phyloP scores from a whole-genome alignment of 805 yeast species.

The Nakazawaea molendinolei region DNA sequence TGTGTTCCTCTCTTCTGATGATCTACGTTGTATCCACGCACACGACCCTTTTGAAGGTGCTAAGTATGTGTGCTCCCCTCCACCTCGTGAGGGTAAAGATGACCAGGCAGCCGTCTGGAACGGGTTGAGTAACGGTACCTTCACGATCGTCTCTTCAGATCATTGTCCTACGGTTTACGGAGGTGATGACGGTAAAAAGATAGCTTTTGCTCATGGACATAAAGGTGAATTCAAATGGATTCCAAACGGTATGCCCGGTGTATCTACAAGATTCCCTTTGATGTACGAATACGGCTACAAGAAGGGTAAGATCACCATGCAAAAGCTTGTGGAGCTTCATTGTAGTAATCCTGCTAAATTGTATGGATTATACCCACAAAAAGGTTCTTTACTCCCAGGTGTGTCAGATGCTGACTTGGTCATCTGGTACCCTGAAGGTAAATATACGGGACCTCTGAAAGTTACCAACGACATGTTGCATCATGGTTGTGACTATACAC shows the following conservation, averaged over 20 bases:
- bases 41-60: constrained; percentile 18
- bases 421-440: constrained; percentile 16
- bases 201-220: constrained; percentile 15
- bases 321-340: constrained; percentile 12
- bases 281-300: constrained; percentile 15
- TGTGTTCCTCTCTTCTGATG: constrained; percentile 14
- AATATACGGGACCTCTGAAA: constrained; percentile 10
- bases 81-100: constrained; percentile 14
- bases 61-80: constrained; percentile 17
- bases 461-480: constrained; percentile 13
- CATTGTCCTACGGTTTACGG: constrained; percentile 16
- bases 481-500: constrained; percentile 17
- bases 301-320: constrained; percentile 11
- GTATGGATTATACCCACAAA: constrained; percentile 12
- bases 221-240: constrained; percentile 16
- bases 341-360: constrained; percentile 13
- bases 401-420: constrained; percentile 17
- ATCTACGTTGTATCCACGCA: constrained; percentile 12
- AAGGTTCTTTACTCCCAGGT: constrained; percentile 14
- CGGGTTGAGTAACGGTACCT: constrained; percentile 16
- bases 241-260: constrained; percentile 19
- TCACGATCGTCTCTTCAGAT: constrained; percentile 16
- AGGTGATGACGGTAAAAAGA: constrained; percentile 15
- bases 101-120: constrained; percentile 16
- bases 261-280: constrained; percentile 16